Base-by-base conservation (phyloP, 345 rosid genomes). In the Eucalyptus tenuipes region DNA sequence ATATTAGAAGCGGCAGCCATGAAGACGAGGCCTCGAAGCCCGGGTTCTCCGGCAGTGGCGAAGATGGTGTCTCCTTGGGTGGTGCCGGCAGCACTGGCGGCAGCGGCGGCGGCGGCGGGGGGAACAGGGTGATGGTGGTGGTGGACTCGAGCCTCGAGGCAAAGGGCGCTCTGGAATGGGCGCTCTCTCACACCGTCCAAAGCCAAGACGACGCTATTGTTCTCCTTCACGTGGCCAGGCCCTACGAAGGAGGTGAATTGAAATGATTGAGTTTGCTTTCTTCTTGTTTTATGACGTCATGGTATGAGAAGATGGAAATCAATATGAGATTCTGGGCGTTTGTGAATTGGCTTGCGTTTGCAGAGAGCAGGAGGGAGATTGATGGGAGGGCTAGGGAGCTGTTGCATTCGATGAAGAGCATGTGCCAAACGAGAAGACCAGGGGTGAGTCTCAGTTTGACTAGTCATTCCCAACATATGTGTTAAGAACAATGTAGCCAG, bases 161-260 rank as follows among this genome's bases (percentile, higher is more conserved):
- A 5, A 93, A 91, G 40, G 97, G 94, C 66, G 99, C 99, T 47
- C 96, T 96, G 85, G 98, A 97, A 90, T 96, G 99, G 99, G 95
- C 98, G 27, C 91, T 97, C 44, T 91, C 97, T n/a, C 98, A 95
- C 86, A 89, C 96, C 52, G 88, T 97, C 88, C 96, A 94, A 86
- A 75, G 84, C 88, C 93, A 94, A 31, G 82, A 75, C 27, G 97
- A 96, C 86, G 91, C 94, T 86, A 89, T 97, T 27, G 89, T 96
- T 91, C 96, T 97, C 53, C 89, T 97, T 7, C 93, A 89, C 89
- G 92, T 96, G 49, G 88, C 89, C 92, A 94, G 91, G 90, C 88
- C 94, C 57, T 89, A 90, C 61, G 89, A 57, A 84, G 89, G 88
- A 90, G 96, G 99, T 96, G 68, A 85, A 9, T 4, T 59, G 27